These are phyloP conservation scores for Borovskyia barvae DNA, from an alignment of 208 protist genomes.

Conservation along the genomic window DNA sequence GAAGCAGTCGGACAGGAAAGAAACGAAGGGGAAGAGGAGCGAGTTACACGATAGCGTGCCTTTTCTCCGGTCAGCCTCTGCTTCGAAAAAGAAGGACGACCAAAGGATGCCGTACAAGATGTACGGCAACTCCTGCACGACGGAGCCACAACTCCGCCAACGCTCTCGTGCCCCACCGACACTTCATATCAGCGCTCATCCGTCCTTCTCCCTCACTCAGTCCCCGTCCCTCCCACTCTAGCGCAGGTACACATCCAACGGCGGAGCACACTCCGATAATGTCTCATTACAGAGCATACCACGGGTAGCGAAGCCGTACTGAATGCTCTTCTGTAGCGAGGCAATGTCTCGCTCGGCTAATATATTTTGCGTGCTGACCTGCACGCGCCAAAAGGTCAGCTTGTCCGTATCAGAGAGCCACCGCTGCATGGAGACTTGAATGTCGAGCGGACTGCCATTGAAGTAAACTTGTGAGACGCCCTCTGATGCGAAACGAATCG, in stretches of 20 bases:
- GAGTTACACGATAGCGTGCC: too few relatives aligned
- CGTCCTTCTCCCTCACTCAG: too few relatives aligned
- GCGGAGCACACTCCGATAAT: conserved; percentile 11
- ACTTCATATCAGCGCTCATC: too few relatives aligned
- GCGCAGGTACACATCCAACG: conserved; percentile 35
- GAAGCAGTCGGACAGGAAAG: too few relatives aligned
- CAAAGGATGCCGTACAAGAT: too few relatives aligned
- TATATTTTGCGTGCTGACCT: conserved; percentile 43
- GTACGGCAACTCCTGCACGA: too few relatives aligned
- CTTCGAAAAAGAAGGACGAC: too few relatives aligned
- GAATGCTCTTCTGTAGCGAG: conserved; percentile 31
- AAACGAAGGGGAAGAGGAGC: too few relatives aligned
- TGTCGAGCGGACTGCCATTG: conserved; percentile 49
- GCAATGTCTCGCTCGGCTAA: conserved; percentile 43
- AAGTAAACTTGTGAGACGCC: conserved; percentile 55
- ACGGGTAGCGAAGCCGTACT: conserved; percentile 11
- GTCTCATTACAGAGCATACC: conserved; percentile 28
- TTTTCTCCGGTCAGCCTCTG: too few relatives aligned
- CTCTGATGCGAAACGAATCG: conserved; percentile 21
- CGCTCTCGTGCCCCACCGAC: too few relatives aligned
- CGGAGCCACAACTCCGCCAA: too few relatives aligned
- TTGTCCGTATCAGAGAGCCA: conserved; percentile 28
- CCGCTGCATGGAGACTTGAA: conserved; percentile 48
- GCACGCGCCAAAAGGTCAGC: conserved; percentile 50
- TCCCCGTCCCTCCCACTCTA: conserved; percentile 5